Conservation (phyloP, 306 rosid species). For the Dryas alaskensis region DNA sequence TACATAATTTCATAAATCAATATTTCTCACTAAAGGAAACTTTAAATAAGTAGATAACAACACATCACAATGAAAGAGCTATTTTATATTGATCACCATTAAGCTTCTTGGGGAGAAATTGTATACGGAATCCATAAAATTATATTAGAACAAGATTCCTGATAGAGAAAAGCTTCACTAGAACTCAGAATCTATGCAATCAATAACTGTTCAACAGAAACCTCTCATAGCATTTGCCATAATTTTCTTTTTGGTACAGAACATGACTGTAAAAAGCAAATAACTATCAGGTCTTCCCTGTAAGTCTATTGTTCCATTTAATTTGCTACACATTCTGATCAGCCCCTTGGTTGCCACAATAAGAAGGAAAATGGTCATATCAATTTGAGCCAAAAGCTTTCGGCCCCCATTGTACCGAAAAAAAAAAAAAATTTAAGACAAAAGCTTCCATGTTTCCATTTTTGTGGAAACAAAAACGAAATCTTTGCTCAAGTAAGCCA, state of each 20-base stretch:
- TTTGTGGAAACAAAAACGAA: background rate
- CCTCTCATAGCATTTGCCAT: background rate
- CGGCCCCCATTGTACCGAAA: too few species aligned
- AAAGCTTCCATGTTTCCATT: background rate
- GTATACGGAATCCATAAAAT: conserved; percentile 1
- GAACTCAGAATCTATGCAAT: conserved; percentile 10
- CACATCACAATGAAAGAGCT: conserved; percentile 7
- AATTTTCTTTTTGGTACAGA: background rate
- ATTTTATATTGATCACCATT: background rate
- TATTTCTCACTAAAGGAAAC: too few species aligned
- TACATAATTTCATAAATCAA: conserved; percentile 1
- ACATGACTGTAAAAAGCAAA: background rate
- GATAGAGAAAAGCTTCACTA: conserved; percentile 9
- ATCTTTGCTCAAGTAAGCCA: background rate
- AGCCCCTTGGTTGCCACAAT: background rate
- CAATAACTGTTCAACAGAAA: background rate
- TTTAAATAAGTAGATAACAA: background rate
- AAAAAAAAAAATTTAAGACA: background rate
- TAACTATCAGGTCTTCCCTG: background rate
- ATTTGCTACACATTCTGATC: background rate
- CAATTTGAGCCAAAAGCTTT: background rate
- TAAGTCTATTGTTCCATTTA: background rate
- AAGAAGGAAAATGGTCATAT: background rate
- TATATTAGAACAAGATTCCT: conserved; percentile 9
- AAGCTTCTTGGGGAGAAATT: background rate